Conservation (phyloP, 108 stramenopile genomes). For the Cyclotella sp. region DNA sequence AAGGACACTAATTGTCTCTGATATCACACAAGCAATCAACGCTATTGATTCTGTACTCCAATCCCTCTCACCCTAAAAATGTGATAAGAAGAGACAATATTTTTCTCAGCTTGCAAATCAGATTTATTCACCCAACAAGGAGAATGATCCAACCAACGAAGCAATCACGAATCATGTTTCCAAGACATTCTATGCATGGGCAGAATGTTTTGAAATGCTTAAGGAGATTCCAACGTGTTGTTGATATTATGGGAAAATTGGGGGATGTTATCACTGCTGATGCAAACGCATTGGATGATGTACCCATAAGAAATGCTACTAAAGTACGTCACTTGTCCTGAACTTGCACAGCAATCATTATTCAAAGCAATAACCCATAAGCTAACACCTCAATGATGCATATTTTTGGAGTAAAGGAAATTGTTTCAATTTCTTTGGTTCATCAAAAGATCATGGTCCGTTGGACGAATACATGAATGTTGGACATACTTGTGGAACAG, state of each 20-base stretch:
- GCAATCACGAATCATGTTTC: constrained; percentile 48
- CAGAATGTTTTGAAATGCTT: constrained; percentile 53
- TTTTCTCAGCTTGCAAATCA: constrained; percentile 43
- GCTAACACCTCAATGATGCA: not conserved
- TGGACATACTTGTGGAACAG: too few species aligned
- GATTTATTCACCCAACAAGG: constrained; percentile 43
- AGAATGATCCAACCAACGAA: constrained; percentile 30
- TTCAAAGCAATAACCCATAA: not conserved
- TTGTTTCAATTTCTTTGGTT: constrained; percentile 24
- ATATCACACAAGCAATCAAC: constrained; percentile 43
- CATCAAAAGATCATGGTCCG: not conserved
- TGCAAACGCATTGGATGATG: constrained; percentile 37
- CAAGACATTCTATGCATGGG: constrained; percentile 48
- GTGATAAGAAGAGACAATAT: constrained; percentile 47
- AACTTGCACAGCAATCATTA: not conserved
- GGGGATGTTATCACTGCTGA: constrained; percentile 49
- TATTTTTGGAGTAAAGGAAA: not conserved
- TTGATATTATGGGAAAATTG: constrained; percentile 51
- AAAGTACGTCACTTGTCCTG: constrained; percentile 33
- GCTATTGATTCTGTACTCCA: constrained; percentile 42
- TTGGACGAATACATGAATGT: not conserved
- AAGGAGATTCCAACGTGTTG: constrained; percentile 58
- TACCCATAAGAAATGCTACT: constrained; percentile 57
- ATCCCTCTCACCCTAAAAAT: constrained; percentile 51
- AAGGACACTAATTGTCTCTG: constrained; percentile 36